Evolutionary conservation across 805 yeast species (phyloP).

Genomic region (Zygoascus flipseniorum): DNA sequence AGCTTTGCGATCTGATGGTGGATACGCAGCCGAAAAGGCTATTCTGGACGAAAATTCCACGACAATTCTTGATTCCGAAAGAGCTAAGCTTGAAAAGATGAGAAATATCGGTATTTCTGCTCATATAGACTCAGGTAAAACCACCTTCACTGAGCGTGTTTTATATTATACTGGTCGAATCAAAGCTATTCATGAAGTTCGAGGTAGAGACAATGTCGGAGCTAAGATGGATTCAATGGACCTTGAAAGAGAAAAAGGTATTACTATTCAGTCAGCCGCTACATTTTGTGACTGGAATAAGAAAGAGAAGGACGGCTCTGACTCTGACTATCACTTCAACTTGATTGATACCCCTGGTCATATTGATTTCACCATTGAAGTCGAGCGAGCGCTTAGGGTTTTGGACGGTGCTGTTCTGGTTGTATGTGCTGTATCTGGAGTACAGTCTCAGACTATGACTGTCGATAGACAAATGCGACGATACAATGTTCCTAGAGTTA

Average conservation of each 20-base stretch:
- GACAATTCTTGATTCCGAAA: slow-evolving; percentile 26
- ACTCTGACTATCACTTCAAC: slow-evolving; percentile 71
- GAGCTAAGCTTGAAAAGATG: slow-evolving; percentile 45
- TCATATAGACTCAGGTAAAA: slow-evolving; percentile 96
- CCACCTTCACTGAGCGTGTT: slow-evolving; percentile 97
- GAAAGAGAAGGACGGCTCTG: slow-evolving; percentile 31
- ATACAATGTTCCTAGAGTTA: slow-evolving; percentile 92
- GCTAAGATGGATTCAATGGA: slow-evolving; percentile 99
- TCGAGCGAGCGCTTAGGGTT: slow-evolving; percentile 96
- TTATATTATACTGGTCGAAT: slow-evolving; percentile 94
- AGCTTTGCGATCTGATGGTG: background rate
- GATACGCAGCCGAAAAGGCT: slow-evolving; percentile 24
- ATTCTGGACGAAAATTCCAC: slow-evolving; percentile 21
- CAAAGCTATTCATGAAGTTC: slow-evolving; percentile 88
- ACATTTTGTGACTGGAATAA: slow-evolving; percentile 96
- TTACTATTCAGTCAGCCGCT: slow-evolving; percentile 97
- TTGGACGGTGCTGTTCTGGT: slow-evolving; percentile 97
- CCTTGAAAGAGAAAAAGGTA: slow-evolving; percentile 95
- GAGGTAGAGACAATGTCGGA: slow-evolving; percentile 96
- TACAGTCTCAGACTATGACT: slow-evolving; percentile 96
- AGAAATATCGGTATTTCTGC: slow-evolving; percentile 97
- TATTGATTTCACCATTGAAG: slow-evolving; percentile 97
- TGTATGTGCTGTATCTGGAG: slow-evolving; percentile 98
- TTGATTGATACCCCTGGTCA: slow-evolving; percentile 98
- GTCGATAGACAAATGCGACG: slow-evolving; percentile 99